Evolutionary conservation across 768 basidiomycete genomes (phyloP), one percentile per base, ranked within the genome.

Genomic region (Strobilomyces confusus): DNA sequence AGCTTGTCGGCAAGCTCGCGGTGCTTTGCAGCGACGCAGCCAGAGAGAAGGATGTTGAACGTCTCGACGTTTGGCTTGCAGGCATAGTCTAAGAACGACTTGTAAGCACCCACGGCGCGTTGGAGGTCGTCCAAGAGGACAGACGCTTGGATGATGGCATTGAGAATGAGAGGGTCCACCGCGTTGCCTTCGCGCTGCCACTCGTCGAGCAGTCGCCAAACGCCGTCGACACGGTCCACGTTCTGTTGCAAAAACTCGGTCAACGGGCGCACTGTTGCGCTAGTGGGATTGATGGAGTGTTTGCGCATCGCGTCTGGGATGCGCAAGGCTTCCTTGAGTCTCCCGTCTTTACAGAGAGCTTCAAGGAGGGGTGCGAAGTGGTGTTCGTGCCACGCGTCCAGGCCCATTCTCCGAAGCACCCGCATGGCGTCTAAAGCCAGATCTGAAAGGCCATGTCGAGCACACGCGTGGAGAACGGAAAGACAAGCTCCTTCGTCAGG

Each of bases 331-430:
- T 88, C 82, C 47, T 80, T 77, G 40, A 90, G 60, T 40, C 81
- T 74, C 1, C 74, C 73, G 25, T 75, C 77, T 14, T 73, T 77
- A 67, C 80, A 81, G 61, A 87, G 83, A 0, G 90, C 83, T 63
- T 92, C 87, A 29, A 94, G 72, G 20, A 93, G 69, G 3, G 90
- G 82, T 1, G 87, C 81, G 59, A 90, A 82, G 64, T 95, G 92
- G 62, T 87, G 71, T 64, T 93, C 92, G 61, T 76, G 64, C 70
- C 64, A 67, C n/a, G 80, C 76, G 43, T 73, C 64, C 14, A 81
- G 68, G 15, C 77, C 76, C 9, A 79, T 68, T 11, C 56, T 48
- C 42, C 79, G 76, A 36, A 95, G 72, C 8, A 78, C 70, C 1
- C 76, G 80, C 38, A 93, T 70, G 26, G 80, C 87, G 38, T 84